phyloP scores from a whole-genome alignment of 352 stramenopile genomes.

The Blastocystis sp. region DNA sequence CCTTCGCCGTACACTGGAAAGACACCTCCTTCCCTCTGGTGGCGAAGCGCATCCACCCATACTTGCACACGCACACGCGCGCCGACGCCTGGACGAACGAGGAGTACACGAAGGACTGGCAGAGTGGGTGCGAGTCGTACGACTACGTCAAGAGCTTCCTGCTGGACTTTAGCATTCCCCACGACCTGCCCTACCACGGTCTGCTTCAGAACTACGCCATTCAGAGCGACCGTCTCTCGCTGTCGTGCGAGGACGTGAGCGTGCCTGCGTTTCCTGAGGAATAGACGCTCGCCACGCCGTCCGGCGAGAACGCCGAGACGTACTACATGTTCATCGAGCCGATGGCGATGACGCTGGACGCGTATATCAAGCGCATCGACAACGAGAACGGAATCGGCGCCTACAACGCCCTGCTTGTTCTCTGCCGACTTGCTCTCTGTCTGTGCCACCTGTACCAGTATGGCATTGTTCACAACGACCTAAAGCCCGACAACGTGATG shows the following conservation, averaged over 20 bases:
- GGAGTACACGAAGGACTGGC: not conserved
- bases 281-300: not conserved
- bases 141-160: constrained; percentile 37
- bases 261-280: not conserved
- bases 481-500: constrained; percentile 53
- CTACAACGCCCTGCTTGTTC: constrained; percentile 18
- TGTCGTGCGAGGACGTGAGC: not conserved
- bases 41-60: constrained; percentile 30
- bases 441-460: not conserved
- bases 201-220: not conserved
- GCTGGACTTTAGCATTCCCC: constrained; percentile 4
- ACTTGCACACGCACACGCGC: not conserved
- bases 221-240: not conserved
- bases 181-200: not conserved
- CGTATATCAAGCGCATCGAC: not conserved
- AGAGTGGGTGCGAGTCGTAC: not conserved
- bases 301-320: not conserved
- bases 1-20: not conserved
- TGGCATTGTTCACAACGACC: constrained; percentile 42
- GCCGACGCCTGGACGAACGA: not conserved
- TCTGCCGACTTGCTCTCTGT: not conserved
- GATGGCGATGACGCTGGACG: not conserved
- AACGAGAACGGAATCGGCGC: not conserved
- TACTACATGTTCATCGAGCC: constrained; percentile 16
- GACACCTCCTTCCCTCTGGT: not conserved